Base-by-base conservation (phyloP, 2,329 filamentous ascomycete species). In the Trichoderma atroviride region DNA sequence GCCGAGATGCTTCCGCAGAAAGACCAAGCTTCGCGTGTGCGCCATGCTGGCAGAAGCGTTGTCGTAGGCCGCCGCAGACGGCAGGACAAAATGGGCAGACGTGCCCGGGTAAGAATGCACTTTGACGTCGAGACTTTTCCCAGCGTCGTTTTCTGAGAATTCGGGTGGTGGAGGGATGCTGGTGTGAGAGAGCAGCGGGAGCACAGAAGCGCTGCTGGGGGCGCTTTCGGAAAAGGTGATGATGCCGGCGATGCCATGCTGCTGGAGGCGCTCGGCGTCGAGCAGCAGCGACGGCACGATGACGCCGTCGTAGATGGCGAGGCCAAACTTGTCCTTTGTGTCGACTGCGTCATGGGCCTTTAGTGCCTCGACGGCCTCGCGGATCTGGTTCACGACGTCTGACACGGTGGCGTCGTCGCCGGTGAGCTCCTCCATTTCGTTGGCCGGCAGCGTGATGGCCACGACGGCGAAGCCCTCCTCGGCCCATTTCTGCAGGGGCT, bases 1-100 rank as follows among this genome's bases (percentile, higher is more conserved):
- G 1, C 82, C 81, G 9, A 92, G 78, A 14, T 86, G 79, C n/a
- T 83, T 83, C 75, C 92, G 92, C 13, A 94, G 74, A 72, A 92
- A 91, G 0, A 82, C 79, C 4, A 93, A 79, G 69, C 82, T 88
- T 1, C 91, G 85, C 1, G 90, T 91, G 76, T 93, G 91, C 0
- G 88, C 83, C 0, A 92, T 80, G 2, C 83, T 81, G 24, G 88
- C 89, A 0, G 85, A 79, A 3, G 82, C 77, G 68, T 84, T 81
- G 69, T 85, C 79, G 77, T 88, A 90, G 68, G 81, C 76, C 0
- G 74, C 59, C 52, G 85, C 81, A 9, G 82, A 82, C 1, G 87
- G 87, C 2, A 87, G 68, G 14, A 73, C 76, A 72, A 86, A 87
- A 1, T 77, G 74, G 1, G 80, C 80, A 4, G 74, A 53, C 4